Evolutionary conservation across 2,329 filamentous ascomycete genomes (phyloP), one percentile per base, ranked within the genome.

Genomic region (Dactylellina parvicollis): DNA sequence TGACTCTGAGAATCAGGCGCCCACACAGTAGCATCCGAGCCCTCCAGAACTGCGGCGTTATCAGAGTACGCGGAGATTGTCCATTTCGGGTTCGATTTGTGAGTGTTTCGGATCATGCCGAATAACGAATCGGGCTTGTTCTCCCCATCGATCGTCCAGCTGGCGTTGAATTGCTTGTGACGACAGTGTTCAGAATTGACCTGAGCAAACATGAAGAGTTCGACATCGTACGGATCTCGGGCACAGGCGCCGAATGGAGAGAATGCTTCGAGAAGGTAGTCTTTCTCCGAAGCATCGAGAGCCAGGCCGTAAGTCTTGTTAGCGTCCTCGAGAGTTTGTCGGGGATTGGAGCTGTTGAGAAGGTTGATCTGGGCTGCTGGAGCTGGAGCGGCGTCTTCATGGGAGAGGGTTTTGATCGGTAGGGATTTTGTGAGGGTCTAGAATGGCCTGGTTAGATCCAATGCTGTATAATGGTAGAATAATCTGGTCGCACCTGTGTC

Each of bases 181-280:
- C 85, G 84, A 76, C 85, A 96, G 82, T 98, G 94, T 84, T 99
- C 95, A 2, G 94, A 98, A 84, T 98, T 98, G 80, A 99, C 94
- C 82, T 99, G 95, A 14, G 94, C 94, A 81, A 98, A 99, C 95
- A 98, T 98, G 85, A 98, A 98, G 20, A 98, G 85, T 82, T 99
- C 95, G 46, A 98, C 91, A 80, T 98, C 95, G 73, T 92, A 89
- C 0, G 92, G 92, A 52, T 89, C 83, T 74, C 85, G 80, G 10
- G 85, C 85, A 54, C 87, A 83, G 55, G 84, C 81, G 2, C 85
- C 85, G 28, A 88, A 86, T 36, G 87, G 84, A 4, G 87, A 87
- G 81, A 92, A 95, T 42, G 89, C 89, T 76, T 92, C 88, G n/a
- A 96, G 91, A 38, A 99, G 85, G 79, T 99, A 98, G 71, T 96